phyloP scores from a whole-genome alignment of 23 red algal genomes.

The Gracilariopsis chorda region DNA sequence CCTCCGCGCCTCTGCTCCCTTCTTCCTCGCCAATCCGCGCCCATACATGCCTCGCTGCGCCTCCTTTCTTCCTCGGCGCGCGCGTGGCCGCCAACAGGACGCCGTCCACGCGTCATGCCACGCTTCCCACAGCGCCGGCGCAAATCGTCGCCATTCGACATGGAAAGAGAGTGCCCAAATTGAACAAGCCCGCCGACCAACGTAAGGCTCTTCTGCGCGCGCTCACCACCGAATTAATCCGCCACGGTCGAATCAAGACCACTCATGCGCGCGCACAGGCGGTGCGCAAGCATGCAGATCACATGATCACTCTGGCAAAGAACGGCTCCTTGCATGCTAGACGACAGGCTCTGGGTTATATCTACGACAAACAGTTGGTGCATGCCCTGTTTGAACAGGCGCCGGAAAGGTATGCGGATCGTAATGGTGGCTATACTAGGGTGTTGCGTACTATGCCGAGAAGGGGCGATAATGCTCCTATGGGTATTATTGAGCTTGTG shows the following conservation, averaged over 20 bases:
- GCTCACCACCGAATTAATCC: conserved; percentile 97
- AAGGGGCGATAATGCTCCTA: conserved; percentile 93
- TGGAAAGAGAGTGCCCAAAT: conserved; percentile 76
- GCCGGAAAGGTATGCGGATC: conserved; percentile 87
- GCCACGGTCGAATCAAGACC: conserved; percentile 92
- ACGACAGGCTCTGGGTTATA: conserved; percentile 94
- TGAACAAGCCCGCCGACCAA: conserved; percentile 96
- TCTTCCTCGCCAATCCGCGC: too few species aligned
- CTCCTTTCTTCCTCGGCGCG: neutral
- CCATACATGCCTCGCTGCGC: neutral
- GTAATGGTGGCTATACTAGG: conserved; percentile 93
- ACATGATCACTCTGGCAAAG: conserved; percentile 94
- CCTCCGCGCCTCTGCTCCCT: neutral
- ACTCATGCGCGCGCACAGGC: conserved; percentile 81
- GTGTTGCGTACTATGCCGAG: conserved; percentile 85
- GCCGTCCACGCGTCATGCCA: neutral
- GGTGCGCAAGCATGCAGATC: conserved; percentile 81
- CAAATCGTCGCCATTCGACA: conserved; percentile 75
- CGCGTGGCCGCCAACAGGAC: neutral
- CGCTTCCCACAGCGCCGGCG: neutral
- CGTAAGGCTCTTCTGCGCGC: conserved; percentile 94
- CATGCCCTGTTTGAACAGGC: conserved; percentile 94
- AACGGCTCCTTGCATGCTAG: conserved; percentile 82
- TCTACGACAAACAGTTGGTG: conserved; percentile 97
- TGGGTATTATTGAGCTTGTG: conserved; percentile 95